These are phyloP conservation scores for Adansonia digitata DNA, from an alignment of 345 rosid genomes.

Conservation along the genomic window DNA sequence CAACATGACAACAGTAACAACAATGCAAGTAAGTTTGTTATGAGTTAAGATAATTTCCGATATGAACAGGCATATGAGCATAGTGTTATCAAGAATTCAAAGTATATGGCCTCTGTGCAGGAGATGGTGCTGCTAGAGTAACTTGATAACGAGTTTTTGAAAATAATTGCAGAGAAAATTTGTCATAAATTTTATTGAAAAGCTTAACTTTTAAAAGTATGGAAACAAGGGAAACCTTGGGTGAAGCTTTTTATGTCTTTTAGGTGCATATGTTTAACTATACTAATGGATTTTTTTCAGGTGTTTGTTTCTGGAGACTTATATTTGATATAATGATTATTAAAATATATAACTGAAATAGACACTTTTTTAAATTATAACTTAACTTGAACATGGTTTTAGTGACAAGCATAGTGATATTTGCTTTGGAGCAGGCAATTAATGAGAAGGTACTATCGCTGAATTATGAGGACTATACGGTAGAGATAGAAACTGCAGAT, in stretches of 20 bases:
- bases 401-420: not conserved
- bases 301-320: not conserved
- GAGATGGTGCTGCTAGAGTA: not conserved
- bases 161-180: not conserved
- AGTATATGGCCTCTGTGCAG: not conserved
- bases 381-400: not conserved
- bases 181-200: not conserved
- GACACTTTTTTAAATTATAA: not conserved
- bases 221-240: not conserved
- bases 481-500: conserved; percentile 64
- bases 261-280: not conserved
- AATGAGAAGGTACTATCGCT: conserved; percentile 40
- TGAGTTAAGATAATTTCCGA: not conserved
- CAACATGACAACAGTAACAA: conserved; percentile 53
- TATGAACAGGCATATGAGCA: not conserved
- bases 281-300: not conserved
- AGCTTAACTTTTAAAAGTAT: not conserved
- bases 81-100: not conserved
- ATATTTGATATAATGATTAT: not conserved
- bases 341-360: not conserved
- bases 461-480: conserved; percentile 40
- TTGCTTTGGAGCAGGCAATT: conserved; percentile 34
- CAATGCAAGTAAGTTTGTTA: conserved; percentile 43
- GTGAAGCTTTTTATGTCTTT: not conserved
- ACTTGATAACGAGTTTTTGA: not conserved